phyloP scores from a whole-genome alignment of 1,284 basidiomycete species.

The Cryptococcus hybrid region DNA sequence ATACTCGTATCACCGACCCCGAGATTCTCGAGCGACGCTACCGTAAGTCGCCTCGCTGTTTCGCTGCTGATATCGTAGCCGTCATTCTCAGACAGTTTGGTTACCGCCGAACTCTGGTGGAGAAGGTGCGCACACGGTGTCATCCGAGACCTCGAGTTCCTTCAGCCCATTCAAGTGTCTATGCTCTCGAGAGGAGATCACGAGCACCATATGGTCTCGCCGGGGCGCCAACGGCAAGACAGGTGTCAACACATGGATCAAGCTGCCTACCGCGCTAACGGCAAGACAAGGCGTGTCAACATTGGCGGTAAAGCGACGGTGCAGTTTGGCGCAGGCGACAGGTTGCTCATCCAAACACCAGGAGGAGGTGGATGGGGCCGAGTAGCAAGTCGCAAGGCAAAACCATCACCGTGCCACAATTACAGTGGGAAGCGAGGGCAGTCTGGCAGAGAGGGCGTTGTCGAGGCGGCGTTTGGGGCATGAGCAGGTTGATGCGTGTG shows the following conservation, averaged over 20 bases:
- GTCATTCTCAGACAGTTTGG: slow-evolving; percentile 81
- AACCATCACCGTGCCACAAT: too few relatives aligned
- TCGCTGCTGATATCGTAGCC: slow-evolving; percentile 49
- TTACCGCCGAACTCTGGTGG: slow-evolving; percentile 76
- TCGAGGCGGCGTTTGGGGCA: too few relatives aligned
- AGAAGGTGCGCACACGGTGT: slow-evolving; percentile 77
- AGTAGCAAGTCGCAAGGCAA: too few relatives aligned
- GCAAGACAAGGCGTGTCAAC: too few relatives aligned
- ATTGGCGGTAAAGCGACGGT: too few relatives aligned
- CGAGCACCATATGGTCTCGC: slow-evolving; percentile 86
- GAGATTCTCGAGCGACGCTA: slow-evolving; percentile 54
- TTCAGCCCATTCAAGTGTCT: slow-evolving; percentile 81
- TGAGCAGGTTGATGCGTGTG: too few relatives aligned
- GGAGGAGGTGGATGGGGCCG: too few relatives aligned
- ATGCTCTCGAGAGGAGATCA: slow-evolving; percentile 74
- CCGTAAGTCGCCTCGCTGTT: slow-evolving; percentile 1
- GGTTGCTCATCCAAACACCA: too few relatives aligned
- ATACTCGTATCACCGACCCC: slow-evolving; percentile 68
- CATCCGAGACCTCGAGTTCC: slow-evolving; percentile 79
- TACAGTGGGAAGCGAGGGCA: too few relatives aligned
- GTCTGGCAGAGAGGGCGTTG: too few relatives aligned
- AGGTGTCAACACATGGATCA: slow-evolving; percentile 85
- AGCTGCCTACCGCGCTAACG: not conserved
- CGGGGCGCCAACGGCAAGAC: slow-evolving; percentile 74
- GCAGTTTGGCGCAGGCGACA: too few relatives aligned